These are phyloP conservation scores for Pichia norvegensis DNA, from an alignment of 1,139 yeast species.

Conservation along the genomic window DNA sequence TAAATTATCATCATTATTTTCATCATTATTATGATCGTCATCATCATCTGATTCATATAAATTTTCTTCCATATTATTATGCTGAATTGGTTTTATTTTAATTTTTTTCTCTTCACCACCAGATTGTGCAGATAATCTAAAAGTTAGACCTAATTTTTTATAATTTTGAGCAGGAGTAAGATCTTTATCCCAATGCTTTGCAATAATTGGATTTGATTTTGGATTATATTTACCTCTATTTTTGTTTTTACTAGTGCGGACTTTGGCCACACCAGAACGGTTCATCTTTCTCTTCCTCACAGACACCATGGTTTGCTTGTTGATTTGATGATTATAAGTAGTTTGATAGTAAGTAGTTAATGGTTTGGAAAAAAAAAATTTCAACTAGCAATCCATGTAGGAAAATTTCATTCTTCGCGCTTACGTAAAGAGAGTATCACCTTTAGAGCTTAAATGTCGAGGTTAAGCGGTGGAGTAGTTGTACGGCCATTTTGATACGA, in stretches of 20 bases:
- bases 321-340: background rate
- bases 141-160: conserved; percentile 63
- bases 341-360: background rate
- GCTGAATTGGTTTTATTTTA: conserved; percentile 23
- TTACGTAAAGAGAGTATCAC: background rate
- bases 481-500: too few species aligned
- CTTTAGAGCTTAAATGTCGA: too few species aligned
- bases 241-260: conserved; percentile 52
- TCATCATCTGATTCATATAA: conserved; percentile 20
- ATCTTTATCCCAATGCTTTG: conserved; percentile 81
- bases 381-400: background rate
- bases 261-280: conserved; percentile 60
- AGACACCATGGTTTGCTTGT: conserved; percentile 51
- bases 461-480: too few species aligned
- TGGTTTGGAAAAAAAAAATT: too few species aligned
- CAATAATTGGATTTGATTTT: conserved; percentile 71
- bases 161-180: conserved; percentile 81
- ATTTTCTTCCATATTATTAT: conserved; percentile 20
- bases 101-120: conserved; percentile 60
- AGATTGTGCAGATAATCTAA: conserved; percentile 56
- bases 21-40: conserved; percentile 27
- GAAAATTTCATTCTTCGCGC: background rate
- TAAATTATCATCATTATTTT: conserved; percentile 26
- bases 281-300: conserved; percentile 85
- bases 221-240: conserved; percentile 62